A percentile compares a stretch with the other conserved stretches of the same genome.
These are phyloP conservation scores for Aspergillus hortae DNA, from an alignment of 2,329 filamentous ascomycete species.

Conservation along the genomic window DNA sequence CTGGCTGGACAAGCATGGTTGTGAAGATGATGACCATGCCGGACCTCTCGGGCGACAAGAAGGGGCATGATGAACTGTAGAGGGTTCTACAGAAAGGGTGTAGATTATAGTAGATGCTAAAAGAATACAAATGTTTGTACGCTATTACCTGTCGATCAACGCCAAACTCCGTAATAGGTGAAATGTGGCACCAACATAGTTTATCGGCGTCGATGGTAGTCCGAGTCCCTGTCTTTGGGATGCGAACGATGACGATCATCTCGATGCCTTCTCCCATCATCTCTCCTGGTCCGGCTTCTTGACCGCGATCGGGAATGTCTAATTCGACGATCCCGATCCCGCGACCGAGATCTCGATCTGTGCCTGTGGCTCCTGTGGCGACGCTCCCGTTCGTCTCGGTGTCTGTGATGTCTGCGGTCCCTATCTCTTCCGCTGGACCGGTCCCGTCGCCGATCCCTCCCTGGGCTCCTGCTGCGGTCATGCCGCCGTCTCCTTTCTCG, in stretches of 20 bases:
- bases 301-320: constrained; percentile 27
- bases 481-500: constrained; percentile 25
- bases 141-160: constrained; percentile 11
- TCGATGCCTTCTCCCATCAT: constrained; percentile 22
- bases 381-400: constrained; percentile 28
- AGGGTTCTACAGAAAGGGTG: constrained; percentile 4
- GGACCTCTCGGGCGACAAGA: constrained; percentile 49
- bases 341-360: constrained; percentile 27
- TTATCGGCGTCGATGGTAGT: constrained; percentile 25
- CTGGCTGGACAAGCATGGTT: constrained; percentile 96
- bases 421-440: constrained; percentile 24
- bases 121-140: constrained; percentile 8
- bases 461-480: constrained; percentile 33
- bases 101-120: constrained; percentile 11
- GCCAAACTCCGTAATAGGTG: constrained; percentile 9
- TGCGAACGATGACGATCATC: constrained; percentile 24
- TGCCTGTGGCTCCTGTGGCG: constrained; percentile 32
- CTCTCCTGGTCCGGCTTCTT: constrained; percentile 25
- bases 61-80: constrained; percentile 50
- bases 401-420: constrained; percentile 48
- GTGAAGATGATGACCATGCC: constrained; percentile 98
- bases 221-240: constrained; percentile 24
- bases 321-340: constrained; percentile 23
- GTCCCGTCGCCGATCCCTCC: constrained; percentile 27
- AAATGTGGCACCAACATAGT: neutral